These are phyloP conservation scores for Persicaria tinctoria DNA, from an alignment of 148 eudicot genomes.

Conservation along the genomic window DNA sequence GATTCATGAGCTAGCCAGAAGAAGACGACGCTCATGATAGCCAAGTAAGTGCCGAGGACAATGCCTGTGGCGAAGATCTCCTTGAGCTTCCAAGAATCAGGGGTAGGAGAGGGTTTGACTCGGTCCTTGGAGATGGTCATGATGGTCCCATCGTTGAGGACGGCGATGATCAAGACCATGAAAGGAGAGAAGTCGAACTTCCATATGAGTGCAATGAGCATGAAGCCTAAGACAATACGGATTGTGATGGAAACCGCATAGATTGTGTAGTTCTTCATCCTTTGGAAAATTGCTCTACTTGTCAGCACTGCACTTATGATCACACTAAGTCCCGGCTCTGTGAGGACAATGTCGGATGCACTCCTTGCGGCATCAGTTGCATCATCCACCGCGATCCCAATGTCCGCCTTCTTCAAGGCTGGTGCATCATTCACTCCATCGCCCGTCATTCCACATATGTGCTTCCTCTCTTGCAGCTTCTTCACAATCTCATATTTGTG, in stretches of 20 bases:
- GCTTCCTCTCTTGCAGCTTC: slow-evolving; percentile 71
- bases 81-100: slow-evolving; percentile 69
- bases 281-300: slow-evolving; percentile 70
- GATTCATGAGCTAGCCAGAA: slow-evolving; percentile 53
- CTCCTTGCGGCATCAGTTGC: slow-evolving; percentile 88
- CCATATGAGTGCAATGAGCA: slow-evolving; percentile 69
- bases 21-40: slow-evolving; percentile 65
- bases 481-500: slow-evolving; percentile 86
- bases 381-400: slow-evolving; percentile 82
- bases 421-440: slow-evolving; percentile 89
- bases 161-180: slow-evolving; percentile 71
- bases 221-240: slow-evolving; percentile 61
- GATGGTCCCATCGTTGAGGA: slow-evolving; percentile 73
- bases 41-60: slow-evolving; percentile 64
- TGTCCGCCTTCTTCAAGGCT: slow-evolving; percentile 71
- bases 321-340: slow-evolving; percentile 80
- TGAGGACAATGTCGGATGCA: slow-evolving; percentile 75
- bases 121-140: slow-evolving; percentile 80
- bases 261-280: slow-evolving; percentile 78
- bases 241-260: slow-evolving; percentile 76
- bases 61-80: slow-evolving; percentile 72
- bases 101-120: slow-evolving; percentile 69
- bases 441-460: slow-evolving; percentile 84
- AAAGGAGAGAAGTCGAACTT: slow-evolving; percentile 74
- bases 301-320: slow-evolving; percentile 65